Conservation (phyloP, 2,329 filamentous ascomycete species). For the Xylogone sp. region DNA sequence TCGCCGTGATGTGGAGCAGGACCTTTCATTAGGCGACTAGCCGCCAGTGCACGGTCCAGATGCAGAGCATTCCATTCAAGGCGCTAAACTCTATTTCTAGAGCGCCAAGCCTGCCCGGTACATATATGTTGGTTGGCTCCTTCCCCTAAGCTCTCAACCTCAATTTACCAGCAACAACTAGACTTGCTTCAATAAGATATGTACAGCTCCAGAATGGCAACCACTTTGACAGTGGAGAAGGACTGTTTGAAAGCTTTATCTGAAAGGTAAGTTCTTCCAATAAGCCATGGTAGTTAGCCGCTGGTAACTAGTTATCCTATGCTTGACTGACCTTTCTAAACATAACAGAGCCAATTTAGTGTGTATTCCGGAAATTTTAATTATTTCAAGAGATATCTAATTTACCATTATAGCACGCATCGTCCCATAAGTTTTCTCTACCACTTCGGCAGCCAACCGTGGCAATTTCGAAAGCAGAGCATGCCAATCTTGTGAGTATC, state of each 20-base stretch:
- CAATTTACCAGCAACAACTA: too few relatives aligned
- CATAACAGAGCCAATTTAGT: conserved; percentile 44
- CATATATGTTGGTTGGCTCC: too few relatives aligned
- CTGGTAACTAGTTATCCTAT: neutral
- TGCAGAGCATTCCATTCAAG: neutral
- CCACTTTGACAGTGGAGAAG: conserved; percentile 54
- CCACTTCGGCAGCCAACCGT: conserved; percentile 36
- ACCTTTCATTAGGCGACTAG: neutral
- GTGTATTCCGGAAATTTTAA: conserved; percentile 23
- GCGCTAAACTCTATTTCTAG: neutral
- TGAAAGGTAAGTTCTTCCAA: conserved; percentile 55
- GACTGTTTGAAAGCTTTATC: conserved; percentile 58
- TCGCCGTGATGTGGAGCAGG: too few relatives aligned
- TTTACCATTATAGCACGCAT: too few relatives aligned
- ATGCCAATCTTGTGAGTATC: conserved; percentile 52
- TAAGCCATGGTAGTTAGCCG: too few relatives aligned
- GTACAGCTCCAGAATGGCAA: neutral
- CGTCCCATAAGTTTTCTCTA: conserved; percentile 28
- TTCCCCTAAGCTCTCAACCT: too few relatives aligned
- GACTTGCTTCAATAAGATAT: too few relatives aligned
- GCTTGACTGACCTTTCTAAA: neutral
- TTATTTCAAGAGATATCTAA: conserved; percentile 34
- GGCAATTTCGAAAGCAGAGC: conserved; percentile 56
- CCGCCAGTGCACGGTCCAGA: neutral
- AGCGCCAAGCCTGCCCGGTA: neutral